These are phyloP conservation scores for Rhododendron kiyosumense DNA, from an alignment of 148 eudicot genomes.

Conservation along the genomic window DNA sequence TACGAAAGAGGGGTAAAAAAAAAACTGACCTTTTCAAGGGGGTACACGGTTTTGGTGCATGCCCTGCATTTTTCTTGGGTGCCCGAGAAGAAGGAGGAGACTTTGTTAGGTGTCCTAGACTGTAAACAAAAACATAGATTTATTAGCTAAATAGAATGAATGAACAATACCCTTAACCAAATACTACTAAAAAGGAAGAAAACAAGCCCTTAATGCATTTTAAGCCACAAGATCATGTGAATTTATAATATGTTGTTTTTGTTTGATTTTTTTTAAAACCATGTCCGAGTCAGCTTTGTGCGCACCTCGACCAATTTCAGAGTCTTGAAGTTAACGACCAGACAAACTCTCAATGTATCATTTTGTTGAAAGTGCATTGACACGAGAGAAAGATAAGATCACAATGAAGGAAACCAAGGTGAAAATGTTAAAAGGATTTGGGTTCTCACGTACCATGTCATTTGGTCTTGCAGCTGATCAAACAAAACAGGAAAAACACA, in stretches of 20 bases:
- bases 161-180: neutral
- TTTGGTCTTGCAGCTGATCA: constrained; percentile 38
- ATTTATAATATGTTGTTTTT: neutral
- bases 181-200: neutral
- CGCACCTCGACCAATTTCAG: neutral
- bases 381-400: neutral
- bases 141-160: neutral
- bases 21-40: constrained; percentile 69
- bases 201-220: neutral
- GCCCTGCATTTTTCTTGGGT: constrained; percentile 77
- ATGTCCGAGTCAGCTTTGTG: neutral
- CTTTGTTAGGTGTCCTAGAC: constrained; percentile 55
- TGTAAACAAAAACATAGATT: constrained; percentile 2
- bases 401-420: neutral
- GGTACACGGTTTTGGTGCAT: constrained; percentile 82
- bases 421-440: neutral
- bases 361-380: neutral
- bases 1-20: neutral
- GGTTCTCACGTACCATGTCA: constrained; percentile 32
- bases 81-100: constrained; percentile 70
- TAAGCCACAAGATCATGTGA: neutral
- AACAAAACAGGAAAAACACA: neutral
- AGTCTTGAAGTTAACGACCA: too few relatives aligned
- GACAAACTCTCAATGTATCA: neutral
- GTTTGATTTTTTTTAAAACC: too few relatives aligned